Evolutionary conservation across 179 eudicot species (phyloP).

Genomic region (Vitellaria paradoxa): DNA sequence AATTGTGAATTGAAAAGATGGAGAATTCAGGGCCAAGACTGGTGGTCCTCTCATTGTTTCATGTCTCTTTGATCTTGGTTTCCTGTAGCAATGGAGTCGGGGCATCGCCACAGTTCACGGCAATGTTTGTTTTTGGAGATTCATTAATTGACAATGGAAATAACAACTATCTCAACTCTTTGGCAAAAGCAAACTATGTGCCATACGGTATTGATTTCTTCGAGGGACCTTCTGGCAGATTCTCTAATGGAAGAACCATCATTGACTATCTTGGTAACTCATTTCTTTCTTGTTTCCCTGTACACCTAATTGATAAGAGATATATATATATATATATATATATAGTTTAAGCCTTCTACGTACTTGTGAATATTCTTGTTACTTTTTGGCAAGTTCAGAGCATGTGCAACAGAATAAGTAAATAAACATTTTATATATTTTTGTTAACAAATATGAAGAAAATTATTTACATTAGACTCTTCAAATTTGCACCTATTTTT

Average conservation of each 20-base stretch:
- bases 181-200: slow-evolving; percentile 64
- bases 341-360: too few relatives aligned
- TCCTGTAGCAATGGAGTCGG: background rate
- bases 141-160: slow-evolving; percentile 74
- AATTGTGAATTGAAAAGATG: background rate
- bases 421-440: too few relatives aligned
- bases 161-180: slow-evolving; percentile 57
- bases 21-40: background rate
- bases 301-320: too few relatives aligned
- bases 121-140: slow-evolving; percentile 78
- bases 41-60: background rate
- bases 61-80: background rate
- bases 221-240: slow-evolving; percentile 75
- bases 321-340: too few relatives aligned
- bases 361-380: too few relatives aligned
- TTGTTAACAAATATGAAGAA: too few relatives aligned
- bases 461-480: too few relatives aligned
- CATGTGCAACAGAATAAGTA: too few relatives aligned
- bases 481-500: too few relatives aligned
- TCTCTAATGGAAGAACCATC: slow-evolving; percentile 65
- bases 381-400: too few relatives aligned
- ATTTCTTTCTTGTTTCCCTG: background rate
- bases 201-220: slow-evolving; percentile 81
- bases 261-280: slow-evolving; percentile 54
- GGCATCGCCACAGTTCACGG: slow-evolving; percentile 39